Conservation (phyloP, 129 eudicot species). For the Tanacetum coccineum region DNA sequence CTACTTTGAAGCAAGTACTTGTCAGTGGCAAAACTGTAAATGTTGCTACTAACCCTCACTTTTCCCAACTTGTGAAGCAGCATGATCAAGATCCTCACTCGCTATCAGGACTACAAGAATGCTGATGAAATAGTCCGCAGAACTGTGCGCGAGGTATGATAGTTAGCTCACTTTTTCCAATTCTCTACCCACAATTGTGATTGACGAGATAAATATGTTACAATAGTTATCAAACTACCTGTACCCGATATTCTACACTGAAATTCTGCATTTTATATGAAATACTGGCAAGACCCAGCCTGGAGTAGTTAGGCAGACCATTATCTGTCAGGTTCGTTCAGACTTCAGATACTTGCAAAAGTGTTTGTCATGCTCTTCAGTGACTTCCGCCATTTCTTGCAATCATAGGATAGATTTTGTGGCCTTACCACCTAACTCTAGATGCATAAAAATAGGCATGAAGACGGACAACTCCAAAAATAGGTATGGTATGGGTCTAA, state of each 20-base stretch:
- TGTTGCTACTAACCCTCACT: neutral
- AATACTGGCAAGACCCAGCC: neutral
- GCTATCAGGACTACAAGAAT: slow-evolving; percentile 8
- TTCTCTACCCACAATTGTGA: neutral
- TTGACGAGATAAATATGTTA: neutral
- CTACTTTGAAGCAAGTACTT: neutral
- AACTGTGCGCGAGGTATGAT: slow-evolving; percentile 7
- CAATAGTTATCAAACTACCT: neutral
- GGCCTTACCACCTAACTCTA: neutral
- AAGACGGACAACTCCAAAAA: neutral
- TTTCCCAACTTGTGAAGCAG: slow-evolving; percentile 5
- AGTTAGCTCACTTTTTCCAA: neutral
- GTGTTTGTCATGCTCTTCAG: neutral
- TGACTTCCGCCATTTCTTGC: neutral
- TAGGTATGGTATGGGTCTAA: neutral
- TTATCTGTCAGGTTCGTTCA: neutral
- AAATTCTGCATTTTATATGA: neutral
- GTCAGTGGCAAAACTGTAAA: neutral
- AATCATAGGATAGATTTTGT: neutral
- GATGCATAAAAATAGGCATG: neutral
- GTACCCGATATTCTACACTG: neutral
- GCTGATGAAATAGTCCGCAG: slow-evolving; percentile 13
- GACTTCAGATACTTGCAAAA: slow-evolving; percentile 8
- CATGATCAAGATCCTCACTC: neutral
- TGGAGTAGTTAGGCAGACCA: neutral